Percentiles rank a stretch among this genome's conserved stretches.
These are phyloP conservation scores for Colletotrichum liaoningense DNA, from an alignment of 2,329 filamentous ascomycete genomes.

Conservation along the genomic window DNA sequence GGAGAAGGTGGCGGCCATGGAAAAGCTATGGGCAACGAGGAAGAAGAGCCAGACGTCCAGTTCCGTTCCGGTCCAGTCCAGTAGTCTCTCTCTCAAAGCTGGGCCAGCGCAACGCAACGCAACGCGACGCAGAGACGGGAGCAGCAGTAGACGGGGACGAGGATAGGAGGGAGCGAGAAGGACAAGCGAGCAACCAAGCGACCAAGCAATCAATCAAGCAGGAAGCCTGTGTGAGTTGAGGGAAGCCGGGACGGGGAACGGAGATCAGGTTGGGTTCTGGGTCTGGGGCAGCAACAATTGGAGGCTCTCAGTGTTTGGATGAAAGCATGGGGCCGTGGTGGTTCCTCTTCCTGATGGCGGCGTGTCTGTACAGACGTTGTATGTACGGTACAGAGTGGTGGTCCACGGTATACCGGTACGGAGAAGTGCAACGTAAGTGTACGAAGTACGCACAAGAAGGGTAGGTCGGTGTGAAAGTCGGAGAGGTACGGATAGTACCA, in stretches of 20 bases:
- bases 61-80: conserved; percentile 14
- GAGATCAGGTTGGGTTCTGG: background rate
- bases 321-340: conserved; percentile 33
- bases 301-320: conserved; percentile 29
- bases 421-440: conserved; percentile 3
- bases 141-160: conserved; percentile 24
- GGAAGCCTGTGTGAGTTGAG: conserved; percentile 29
- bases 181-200: conserved; percentile 16
- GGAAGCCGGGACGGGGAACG: conserved; percentile 27
- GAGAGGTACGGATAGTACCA: conserved; percentile 18
- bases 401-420: conserved; percentile 11
- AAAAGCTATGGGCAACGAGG: conserved; percentile 46
- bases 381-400: background rate
- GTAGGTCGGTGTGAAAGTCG: conserved; percentile 34
- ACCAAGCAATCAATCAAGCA: conserved; percentile 16
- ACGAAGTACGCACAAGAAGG: background rate
- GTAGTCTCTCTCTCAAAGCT: conserved; percentile 5
- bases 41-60: conserved; percentile 17
- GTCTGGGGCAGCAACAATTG: conserved; percentile 10
- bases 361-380: background rate
- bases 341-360: conserved; percentile 1
- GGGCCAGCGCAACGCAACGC: conserved; percentile 18
- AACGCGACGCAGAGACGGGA: conserved; percentile 22
- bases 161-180: conserved; percentile 10
- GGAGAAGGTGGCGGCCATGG: conserved; percentile 44